These are phyloP conservation scores for Sporothrix pallida DNA, from an alignment of 2,329 filamentous ascomycete genomes.

Conservation along the genomic window DNA sequence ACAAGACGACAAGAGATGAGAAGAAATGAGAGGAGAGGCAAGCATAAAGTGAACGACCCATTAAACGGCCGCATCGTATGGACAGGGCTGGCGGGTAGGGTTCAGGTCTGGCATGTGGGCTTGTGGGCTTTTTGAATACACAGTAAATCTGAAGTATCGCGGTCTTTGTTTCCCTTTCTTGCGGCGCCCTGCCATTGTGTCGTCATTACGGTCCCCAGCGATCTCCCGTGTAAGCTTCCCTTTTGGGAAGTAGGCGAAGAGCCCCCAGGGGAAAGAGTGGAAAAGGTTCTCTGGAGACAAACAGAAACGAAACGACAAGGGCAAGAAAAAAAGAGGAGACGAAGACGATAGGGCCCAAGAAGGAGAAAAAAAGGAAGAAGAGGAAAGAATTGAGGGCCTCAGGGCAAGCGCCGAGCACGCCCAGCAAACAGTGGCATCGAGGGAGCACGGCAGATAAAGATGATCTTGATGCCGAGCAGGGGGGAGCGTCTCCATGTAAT, in stretches of 20 bases:
- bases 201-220: background rate
- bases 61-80: background rate
- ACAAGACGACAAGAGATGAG: background rate
- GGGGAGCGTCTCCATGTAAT: slow-evolving; percentile 22
- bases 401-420: background rate
- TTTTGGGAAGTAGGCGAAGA: background rate
- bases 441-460: slow-evolving; percentile 26
- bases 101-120: slow-evolving; percentile 8
- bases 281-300: background rate
- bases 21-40: no score
- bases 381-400: background rate
- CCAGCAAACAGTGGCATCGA: slow-evolving; percentile 14
- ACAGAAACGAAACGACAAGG: background rate
- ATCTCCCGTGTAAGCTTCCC: slow-evolving; percentile 29
- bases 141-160: no score
- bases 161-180: background rate
- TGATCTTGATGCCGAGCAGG: slow-evolving; percentile 24
- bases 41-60: no score
- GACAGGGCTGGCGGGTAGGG: background rate
- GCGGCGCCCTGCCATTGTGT: slow-evolving; percentile 14
- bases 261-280: background rate
- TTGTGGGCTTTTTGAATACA: no score
- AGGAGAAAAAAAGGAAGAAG: background rate
- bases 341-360: background rate
- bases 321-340: slow-evolving; percentile 10